Conservation (phyloP, 768 basidiomycete genomes). For the Dacryopinax spathularia region DNA sequence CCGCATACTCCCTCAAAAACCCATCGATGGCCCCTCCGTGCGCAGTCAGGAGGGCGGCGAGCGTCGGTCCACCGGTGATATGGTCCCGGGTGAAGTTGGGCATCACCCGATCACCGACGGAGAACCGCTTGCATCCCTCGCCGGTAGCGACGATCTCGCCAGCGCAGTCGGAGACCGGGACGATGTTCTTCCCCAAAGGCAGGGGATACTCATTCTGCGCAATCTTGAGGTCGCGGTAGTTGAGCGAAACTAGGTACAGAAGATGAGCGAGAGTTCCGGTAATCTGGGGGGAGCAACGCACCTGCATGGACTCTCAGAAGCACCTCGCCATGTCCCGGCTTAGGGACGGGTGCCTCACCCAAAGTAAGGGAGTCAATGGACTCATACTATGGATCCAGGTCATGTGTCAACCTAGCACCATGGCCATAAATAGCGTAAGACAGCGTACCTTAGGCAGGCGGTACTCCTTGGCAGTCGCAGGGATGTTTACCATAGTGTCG, state of each 20-base stretch:
- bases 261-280: background rate
- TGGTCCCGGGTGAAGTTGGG: conserved; percentile 9
- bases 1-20: conserved; percentile 39
- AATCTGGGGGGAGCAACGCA: background rate
- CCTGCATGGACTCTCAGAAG: background rate
- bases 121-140: background rate
- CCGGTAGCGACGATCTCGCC: conserved; percentile 9
- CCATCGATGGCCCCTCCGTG: conserved; percentile 12
- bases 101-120: conserved; percentile 8
- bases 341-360: background rate
- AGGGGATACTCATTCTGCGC: background rate
- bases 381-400: background rate
- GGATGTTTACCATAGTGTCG: background rate
- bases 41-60: background rate
- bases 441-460: background rate
- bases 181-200: background rate
- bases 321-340: background rate
- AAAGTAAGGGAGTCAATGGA: background rate
- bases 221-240: conserved; percentile 3
- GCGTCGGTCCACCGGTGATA: background rate
- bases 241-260: background rate
- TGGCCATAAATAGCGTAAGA: background rate
- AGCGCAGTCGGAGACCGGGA: conserved; percentile 7
- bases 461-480: background rate
- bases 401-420: background rate